Percentiles rank a stretch among this genome's conserved stretches.
Conservation (phyloP, 805 yeast genomes). For the Deakozyma indianensis region DNA sequence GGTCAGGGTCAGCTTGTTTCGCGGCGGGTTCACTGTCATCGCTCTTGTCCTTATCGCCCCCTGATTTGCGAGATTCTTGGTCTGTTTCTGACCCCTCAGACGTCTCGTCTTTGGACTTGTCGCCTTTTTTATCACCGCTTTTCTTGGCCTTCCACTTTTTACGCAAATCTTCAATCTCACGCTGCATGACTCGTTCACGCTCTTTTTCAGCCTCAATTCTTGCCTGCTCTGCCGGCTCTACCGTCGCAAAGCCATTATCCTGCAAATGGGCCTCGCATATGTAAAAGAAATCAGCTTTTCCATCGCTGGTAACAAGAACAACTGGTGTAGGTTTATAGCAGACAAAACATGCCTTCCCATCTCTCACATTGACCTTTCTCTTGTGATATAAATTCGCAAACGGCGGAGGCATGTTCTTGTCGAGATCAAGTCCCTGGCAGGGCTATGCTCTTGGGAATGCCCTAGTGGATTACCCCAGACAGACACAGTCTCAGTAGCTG, state of each 20-base stretch:
- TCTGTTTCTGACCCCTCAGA: not conserved
- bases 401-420: no score
- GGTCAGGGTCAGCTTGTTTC: not conserved
- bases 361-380: conserved; percentile 31
- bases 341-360: conserved; percentile 32
- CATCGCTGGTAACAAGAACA: conserved; percentile 34
- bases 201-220: not conserved
- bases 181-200: not conserved
- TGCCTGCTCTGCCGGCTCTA: conserved; percentile 22
- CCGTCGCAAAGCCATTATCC: conserved; percentile 34
- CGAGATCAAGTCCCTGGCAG: no score
- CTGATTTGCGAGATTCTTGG: not conserved
- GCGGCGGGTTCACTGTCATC: not conserved
- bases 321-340: conserved; percentile 39
- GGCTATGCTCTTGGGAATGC: no score
- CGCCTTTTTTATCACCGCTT: not conserved
- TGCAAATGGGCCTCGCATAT: conserved; percentile 34
- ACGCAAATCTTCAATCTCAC: not conserved
- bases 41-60: not conserved
- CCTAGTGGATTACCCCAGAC: no score
- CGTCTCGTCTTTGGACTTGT: not conserved
- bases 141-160: not conserved
- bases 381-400: conserved; percentile 33
- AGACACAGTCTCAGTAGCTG: no score
- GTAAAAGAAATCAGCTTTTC: conserved; percentile 36